Evolutionary conservation across 129 eudicot genomes (phyloP).

Genomic region (Sambucus nigra): DNA sequence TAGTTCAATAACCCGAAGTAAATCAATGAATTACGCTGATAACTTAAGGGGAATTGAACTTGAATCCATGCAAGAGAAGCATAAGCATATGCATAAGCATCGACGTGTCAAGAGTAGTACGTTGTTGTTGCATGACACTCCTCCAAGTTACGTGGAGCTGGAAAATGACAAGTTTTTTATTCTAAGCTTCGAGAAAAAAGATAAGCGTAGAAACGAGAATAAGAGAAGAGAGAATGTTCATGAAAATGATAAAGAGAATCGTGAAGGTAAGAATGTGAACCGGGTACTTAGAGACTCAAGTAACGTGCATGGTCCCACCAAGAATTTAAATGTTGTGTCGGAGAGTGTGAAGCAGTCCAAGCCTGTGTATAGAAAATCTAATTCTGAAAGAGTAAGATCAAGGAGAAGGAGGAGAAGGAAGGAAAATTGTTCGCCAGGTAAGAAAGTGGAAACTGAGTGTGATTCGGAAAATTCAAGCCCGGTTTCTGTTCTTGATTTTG

Average conservation of each 20-base stretch:
- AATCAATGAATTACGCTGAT: constrained; percentile 24
- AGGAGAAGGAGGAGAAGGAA: constrained; percentile 24
- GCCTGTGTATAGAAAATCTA: constrained; percentile 3
- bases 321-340: background rate
- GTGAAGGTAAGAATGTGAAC: constrained; percentile 6
- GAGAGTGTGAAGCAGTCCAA: background rate
- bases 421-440: constrained; percentile 14
- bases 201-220: constrained; percentile 6
- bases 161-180: constrained; percentile 70
- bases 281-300: constrained; percentile 14
- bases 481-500: constrained; percentile 64
- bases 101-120: constrained; percentile 19
- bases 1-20: constrained; percentile 19
- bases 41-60: constrained; percentile 11
- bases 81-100: no score
- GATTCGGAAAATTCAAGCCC: constrained; percentile 74
- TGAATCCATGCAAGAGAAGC: constrained; percentile 23
- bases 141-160: constrained; percentile 42
- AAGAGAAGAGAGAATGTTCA: constrained; percentile 13
- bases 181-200: constrained; percentile 56
- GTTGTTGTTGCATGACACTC: constrained; percentile 30
- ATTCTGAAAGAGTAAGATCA: constrained; percentile 6
- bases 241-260: constrained; percentile 34
- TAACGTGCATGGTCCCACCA: constrained; percentile 16
- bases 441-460: constrained; percentile 24